phyloP scores from a whole-genome alignment of 345 rosid species.

The Geranium rotundifolium region DNA sequence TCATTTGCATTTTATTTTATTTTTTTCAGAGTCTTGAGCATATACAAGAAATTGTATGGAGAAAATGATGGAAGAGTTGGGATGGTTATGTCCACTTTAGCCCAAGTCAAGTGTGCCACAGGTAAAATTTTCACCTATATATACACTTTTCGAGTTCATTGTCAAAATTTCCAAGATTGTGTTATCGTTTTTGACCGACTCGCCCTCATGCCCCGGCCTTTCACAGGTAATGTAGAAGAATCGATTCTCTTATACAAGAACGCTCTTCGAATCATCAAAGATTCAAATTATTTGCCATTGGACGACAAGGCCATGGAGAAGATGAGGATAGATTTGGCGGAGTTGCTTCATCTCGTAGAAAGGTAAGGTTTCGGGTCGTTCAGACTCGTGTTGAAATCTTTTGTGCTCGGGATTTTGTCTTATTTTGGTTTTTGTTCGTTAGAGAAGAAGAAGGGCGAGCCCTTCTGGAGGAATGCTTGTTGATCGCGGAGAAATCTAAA shows the following conservation, averaged over 20 bases:
- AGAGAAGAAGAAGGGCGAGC: slow-evolving; percentile 81
- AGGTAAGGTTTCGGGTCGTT: slow-evolving; percentile 29
- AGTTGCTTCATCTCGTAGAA: slow-evolving; percentile 71
- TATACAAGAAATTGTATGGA: slow-evolving; percentile 52
- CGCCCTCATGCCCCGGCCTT: slow-evolving; percentile 8
- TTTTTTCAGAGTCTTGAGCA: slow-evolving; percentile 41
- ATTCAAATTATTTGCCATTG: slow-evolving; percentile 41
- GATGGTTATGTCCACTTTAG: slow-evolving; percentile 72
- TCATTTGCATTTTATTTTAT: slow-evolving; percentile 6
- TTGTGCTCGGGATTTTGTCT: background rate
- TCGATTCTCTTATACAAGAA: slow-evolving; percentile 56
- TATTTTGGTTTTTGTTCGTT: slow-evolving; percentile 5
- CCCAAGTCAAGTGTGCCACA: slow-evolving; percentile 63
- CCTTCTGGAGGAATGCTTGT: slow-evolving; percentile 72
- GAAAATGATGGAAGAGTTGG: slow-evolving; percentile 72
- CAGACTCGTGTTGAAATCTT: background rate
- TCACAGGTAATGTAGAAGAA: slow-evolving; percentile 57
- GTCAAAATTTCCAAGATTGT: no score
- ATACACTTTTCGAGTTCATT: no score
- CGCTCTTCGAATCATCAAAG: slow-evolving; percentile 53
- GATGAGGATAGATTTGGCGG: slow-evolving; percentile 84
- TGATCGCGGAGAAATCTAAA: slow-evolving; percentile 46
- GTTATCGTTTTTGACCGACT: background rate
- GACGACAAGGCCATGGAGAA: slow-evolving; percentile 58
- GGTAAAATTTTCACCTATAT: slow-evolving; percentile 22